Evolutionary conservation across 1,139 yeast genomes (phyloP), one percentile per base, ranked within the genome.

Genomic region (Kazachstania sp.): DNA sequence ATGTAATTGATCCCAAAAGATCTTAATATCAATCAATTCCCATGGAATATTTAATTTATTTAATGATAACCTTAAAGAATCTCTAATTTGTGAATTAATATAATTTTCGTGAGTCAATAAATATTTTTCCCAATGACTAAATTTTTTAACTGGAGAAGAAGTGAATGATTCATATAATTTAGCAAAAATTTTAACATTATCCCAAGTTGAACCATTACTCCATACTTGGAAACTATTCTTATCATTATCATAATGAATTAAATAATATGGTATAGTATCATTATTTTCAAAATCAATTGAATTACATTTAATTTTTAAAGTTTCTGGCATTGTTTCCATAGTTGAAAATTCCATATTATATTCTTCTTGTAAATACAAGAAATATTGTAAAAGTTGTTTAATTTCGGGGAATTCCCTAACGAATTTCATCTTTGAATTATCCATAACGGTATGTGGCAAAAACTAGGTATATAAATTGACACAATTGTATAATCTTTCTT

Each of bases 261-360:
- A 51, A 39, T 51, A 61, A 41, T 53, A 56, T 3, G 62, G 63
- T 16, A 39, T 28, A 15, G n/a, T 18, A 26, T 52, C 51, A 20
- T 49, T 46, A 32, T 44, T 44, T 19, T 54, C 55, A 12, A 30
- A 16, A 23, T 42, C 45, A n/a, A 19, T 36, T 0, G 49, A 47
- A 4, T 51, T 49, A 43, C 58, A 59, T 16, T 47, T 42, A 35
- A 61, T 47, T 47, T 59, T 61, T 37, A 61, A 48, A 48, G 61
- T 61, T 16, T 58, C 61, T 6, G 66, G 60, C 29, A 60, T 59
- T 5, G 65, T 61, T 42, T 53, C 61, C 7, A 52, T 48, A 5
- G 54, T 43, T n/a, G 49, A 49, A 20, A 61, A 54, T 44, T 59
- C 58, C 20, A 61, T 45, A 36, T 55, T 49, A 39, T 55, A 58